Evolutionary conservation across 495 filamentous ascomycete species (phyloP).

Genomic region (Entonaema liquescens): DNA sequence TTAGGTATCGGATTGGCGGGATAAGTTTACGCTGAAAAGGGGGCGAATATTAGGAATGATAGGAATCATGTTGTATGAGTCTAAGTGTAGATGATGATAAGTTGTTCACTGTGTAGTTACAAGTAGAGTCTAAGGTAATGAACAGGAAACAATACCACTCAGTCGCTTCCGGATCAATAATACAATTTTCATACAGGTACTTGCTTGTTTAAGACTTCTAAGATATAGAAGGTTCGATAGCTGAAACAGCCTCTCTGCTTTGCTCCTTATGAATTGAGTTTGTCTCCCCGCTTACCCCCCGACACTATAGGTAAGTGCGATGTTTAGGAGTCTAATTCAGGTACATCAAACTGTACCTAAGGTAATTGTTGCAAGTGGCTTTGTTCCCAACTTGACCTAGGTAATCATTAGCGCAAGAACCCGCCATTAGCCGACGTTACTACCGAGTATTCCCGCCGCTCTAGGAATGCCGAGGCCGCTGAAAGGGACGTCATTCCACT

Average conservation of each 20-base stretch:
- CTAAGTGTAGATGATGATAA: neutral
- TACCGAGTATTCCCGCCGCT: constrained; percentile 19
- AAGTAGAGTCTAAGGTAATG: neutral
- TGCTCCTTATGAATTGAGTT: too few species aligned
- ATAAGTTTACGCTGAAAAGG: neutral
- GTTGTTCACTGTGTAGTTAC: neutral
- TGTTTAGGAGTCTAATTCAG: neutral
- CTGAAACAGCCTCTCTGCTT: neutral
- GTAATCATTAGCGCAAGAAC: neutral
- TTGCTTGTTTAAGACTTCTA: neutral
- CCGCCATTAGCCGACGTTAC: constrained; percentile 14
- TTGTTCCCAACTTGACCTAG: too few species aligned
- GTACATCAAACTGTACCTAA: neutral
- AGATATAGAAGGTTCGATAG: neutral
- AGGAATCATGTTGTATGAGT: neutral
- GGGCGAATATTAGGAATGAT: neutral
- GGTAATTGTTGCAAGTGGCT: too few species aligned
- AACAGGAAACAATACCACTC: neutral
- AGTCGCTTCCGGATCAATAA: neutral
- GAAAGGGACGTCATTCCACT: constrained; percentile 15
- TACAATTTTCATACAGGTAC: neutral
- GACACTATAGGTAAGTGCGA: too few species aligned
- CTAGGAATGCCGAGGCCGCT: constrained; percentile 21
- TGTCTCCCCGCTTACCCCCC: too few species aligned
- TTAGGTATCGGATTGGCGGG: neutral